Conservation (phyloP, 805 yeast genomes). For the Kodamaea sagamina region DNA sequence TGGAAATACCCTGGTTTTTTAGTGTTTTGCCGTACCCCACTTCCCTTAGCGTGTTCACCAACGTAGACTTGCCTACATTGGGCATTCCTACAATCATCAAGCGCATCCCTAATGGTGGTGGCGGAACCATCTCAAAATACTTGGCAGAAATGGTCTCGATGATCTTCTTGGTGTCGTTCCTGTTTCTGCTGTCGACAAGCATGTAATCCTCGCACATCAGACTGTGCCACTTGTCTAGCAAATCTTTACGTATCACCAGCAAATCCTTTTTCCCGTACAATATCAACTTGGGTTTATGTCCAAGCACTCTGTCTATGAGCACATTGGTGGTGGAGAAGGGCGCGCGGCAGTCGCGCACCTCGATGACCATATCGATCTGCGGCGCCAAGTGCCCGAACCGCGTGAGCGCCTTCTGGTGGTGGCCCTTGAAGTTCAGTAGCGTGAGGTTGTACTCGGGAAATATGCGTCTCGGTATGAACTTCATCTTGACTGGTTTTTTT, state of each 20-base stretch:
- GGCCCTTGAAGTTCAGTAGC: conserved; percentile 84
- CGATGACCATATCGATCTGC: conserved; percentile 78
- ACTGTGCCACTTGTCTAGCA: conserved; percentile 38
- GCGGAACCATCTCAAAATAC: conserved; percentile 52
- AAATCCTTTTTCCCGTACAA: conserved; percentile 78
- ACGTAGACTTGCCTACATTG: conserved; percentile 92
- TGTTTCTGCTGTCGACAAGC: conserved; percentile 59
- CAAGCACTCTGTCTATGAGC: conserved; percentile 67
- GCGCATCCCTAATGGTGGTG: conserved; percentile 82
- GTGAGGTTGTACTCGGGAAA: conserved; percentile 75
- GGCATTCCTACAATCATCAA: conserved; percentile 91
- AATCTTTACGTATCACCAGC: conserved; percentile 43
- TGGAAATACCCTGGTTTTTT: conserved; percentile 30
- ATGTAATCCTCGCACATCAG: conserved; percentile 34
- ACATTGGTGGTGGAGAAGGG: conserved; percentile 83
- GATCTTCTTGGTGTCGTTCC: conserved; percentile 51
- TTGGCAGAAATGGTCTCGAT: conserved; percentile 50
- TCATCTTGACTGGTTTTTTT: conserved; percentile 20
- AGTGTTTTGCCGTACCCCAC: conserved; percentile 32
- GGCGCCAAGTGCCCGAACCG: conserved; percentile 69
- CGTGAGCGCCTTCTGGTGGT: conserved; percentile 77
- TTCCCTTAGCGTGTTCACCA: conserved; percentile 71
- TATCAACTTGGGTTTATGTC: conserved; percentile 56
- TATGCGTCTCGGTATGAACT: conserved; percentile 65
- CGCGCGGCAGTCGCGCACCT: conserved; percentile 86